Evolutionary conservation across 345 rosid genomes (phyloP).

Genomic region (Moricandia moricandioides): DNA sequence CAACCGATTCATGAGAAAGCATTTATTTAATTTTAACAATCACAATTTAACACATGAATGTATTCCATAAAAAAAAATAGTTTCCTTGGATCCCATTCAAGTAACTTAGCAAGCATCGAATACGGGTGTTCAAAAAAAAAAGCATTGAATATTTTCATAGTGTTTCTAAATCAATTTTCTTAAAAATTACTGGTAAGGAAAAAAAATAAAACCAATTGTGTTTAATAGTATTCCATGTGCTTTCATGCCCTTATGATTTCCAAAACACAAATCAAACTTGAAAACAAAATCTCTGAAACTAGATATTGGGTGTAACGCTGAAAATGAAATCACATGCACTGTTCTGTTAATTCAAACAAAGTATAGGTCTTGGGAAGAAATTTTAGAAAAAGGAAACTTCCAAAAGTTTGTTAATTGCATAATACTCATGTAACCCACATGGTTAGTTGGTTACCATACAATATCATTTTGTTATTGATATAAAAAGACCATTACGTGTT

Average conservation of each 20-base stretch:
- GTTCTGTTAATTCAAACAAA: background rate
- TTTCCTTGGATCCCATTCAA: background rate
- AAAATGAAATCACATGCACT: background rate
- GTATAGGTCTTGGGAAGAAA: background rate
- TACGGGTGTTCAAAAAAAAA: too few relatives aligned
- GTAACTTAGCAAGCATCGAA: background rate
- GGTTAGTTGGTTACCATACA: background rate
- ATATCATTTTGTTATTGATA: background rate
- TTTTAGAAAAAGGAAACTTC: background rate
- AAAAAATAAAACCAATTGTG: background rate
- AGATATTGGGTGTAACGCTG: background rate
- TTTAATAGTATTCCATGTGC: background rate
- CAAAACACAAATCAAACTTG: background rate
- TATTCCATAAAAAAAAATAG: background rate
- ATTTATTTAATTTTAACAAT: background rate
- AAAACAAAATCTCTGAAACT: background rate
- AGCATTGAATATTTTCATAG: background rate
- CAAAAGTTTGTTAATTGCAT: background rate
- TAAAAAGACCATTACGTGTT: slow-evolving; percentile 9
- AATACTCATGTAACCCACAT: slow-evolving; percentile 2
- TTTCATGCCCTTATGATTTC: background rate
- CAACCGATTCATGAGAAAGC: background rate
- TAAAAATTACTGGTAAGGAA: background rate
- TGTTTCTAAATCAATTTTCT: background rate
- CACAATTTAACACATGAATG: background rate